Base-by-base conservation (phyloP, 495 filamentous ascomycete species). In the Daldinia loculata region DNA sequence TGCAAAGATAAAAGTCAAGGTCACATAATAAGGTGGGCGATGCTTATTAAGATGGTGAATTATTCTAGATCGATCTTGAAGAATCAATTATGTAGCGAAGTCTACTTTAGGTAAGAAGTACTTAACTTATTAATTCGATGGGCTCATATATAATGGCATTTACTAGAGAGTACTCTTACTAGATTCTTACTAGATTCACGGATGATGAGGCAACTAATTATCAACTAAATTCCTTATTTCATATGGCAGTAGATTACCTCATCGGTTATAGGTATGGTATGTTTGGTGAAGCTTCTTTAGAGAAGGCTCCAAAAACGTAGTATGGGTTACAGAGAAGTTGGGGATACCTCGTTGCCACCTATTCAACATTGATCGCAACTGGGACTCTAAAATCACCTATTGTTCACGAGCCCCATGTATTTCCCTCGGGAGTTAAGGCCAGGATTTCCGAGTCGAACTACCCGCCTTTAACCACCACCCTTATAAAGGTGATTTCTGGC, bases 141-240 rank as follows among this genome's bases (percentile, higher is more conserved):
- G 9, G 17, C 6, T 22, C 19, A 11, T 30, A n/a, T 52, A 0
- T 52, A 7, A 30, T 27, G 4, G 0, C 15, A n/a, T 15, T 11
- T 30, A 29, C 24, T n/a, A 15, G 8, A 53, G n/a, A n/a, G n/a
- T n/a, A n/a, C n/a, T n/a, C n/a, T 11, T 30, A 29, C 24, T n/a
- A 15, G 8, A 53, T 30, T 53, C 26, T 11, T 53, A 29, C 5
- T n/a, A 15, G 3, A 53, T 30, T 53, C 50, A 30, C 26, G 26
- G 27, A 30, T 30, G 26, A 53, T 12, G 50, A 53, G 26, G 2
- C 6, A 30, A 34, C 41, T 22, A 27, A 3, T 19, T 17, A 32
- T 53, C 26, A 29, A 19, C 53, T 22, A 43, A 51, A 51, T 8
- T 24, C 36, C n/a, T 71, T 60, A n/a, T 64, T 72, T 72, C 39